Evolutionary conservation across 2,329 filamentous ascomycete genomes (phyloP).

Genomic region (Knoxdaviesia capensis): DNA sequence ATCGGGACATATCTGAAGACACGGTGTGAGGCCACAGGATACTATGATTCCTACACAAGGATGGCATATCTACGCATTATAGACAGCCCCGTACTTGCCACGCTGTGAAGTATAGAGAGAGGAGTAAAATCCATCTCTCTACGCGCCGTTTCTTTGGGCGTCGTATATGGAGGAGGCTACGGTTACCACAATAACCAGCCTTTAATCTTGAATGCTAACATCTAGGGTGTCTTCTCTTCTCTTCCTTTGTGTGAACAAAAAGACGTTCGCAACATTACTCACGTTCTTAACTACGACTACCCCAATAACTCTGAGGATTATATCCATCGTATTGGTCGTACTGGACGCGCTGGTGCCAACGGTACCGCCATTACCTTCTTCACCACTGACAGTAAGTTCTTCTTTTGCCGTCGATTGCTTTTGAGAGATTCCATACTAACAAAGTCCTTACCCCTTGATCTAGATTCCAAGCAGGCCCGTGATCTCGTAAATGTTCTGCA

Average conservation of each 20-base stretch:
- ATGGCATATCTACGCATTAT: constrained; percentile 37
- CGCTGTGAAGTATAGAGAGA: constrained; percentile 28
- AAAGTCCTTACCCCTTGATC: not conserved
- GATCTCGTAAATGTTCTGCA: constrained; percentile 83
- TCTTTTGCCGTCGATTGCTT: not conserved
- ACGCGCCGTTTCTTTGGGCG: too few relatives aligned
- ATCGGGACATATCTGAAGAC: too few relatives aligned
- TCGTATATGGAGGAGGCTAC: too few relatives aligned
- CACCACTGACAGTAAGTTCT: constrained; percentile 87
- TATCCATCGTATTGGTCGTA: constrained; percentile 91
- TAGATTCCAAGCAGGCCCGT: constrained; percentile 86
- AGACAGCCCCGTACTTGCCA: constrained; percentile 36
- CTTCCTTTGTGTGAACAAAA: constrained; percentile 16
- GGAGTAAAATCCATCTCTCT: not conserved
- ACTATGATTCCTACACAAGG: constrained; percentile 32
- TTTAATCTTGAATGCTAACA: constrained; percentile 53
- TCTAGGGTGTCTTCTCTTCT: constrained; percentile 25
- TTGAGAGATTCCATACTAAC: constrained; percentile 14
- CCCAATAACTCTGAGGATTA: constrained; percentile 99
- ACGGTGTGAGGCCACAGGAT: not conserved
- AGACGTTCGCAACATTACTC: constrained; percentile 99
- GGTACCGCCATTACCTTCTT: constrained; percentile 98
- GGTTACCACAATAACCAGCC: too few relatives aligned
- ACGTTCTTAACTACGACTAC: constrained; percentile 99
- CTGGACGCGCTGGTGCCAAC: constrained; percentile 80